Evolutionary conservation across 805 yeast species (phyloP), one percentile per base, ranked within the genome.

Genomic region (Priceomyces melissophilus): DNA sequence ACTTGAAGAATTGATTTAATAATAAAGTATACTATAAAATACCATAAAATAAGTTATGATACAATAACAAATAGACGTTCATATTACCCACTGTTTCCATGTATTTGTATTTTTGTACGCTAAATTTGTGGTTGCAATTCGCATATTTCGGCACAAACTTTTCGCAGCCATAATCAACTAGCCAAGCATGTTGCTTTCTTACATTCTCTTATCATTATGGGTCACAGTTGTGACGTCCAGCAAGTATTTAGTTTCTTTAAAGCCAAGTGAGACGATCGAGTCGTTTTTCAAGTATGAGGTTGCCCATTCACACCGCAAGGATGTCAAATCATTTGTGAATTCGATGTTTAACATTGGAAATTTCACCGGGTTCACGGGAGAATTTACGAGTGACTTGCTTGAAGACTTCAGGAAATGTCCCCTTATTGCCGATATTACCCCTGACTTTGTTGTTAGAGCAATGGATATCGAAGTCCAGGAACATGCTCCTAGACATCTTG

Each of bases 281-380:
- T 57, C 65, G 20, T 70, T 80, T 29, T 66, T 78, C 46, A 57
- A 64, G 1, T 73, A 72, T 48, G 79, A 76, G 36, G 55, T 67
- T 8, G 62, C 52, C 11, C 57, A 54, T 38, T 65, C 69, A 0
- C 52, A 50, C 17, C 49, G 55, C 3, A 57, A 75, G 23, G 74
- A 78, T 52, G 61, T 74, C 39, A 57, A 77, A 45, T 65, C 72
- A 30, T 59, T 69, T 32, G 73, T 86, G 20, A 65, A 70, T 10
- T 70, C 73, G 41, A 66, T 76, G 10, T 79, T 79, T 48, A 71
- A 84, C 0, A 79, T 87, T 53, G 95, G 95, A 1, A 72, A 71
- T 15, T 84, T 86, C 54, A 78, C 76, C 47, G 95, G 85, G 0
- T 77, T 88, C 45, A 72, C 82, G 0, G 88, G 89, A 1, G 73